Percentiles rank a stretch among this genome's conserved stretches.
phyloP scores from a whole-genome alignment of 2,329 filamentous ascomycete genomes.

The Pseudogymnoascus sp. region DNA sequence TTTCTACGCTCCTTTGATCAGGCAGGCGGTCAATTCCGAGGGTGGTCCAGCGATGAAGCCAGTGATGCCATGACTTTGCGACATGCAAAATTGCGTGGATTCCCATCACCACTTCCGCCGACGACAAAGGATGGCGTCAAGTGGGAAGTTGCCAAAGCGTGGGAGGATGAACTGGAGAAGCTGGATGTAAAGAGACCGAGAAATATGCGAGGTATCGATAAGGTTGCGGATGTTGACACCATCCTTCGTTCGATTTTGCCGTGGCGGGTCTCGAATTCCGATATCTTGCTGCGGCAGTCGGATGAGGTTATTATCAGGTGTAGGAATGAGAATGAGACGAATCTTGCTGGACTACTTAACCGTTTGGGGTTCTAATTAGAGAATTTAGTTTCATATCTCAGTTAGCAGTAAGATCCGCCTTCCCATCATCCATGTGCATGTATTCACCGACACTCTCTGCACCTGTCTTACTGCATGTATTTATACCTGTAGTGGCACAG shows the following conservation, averaged over 20 bases:
- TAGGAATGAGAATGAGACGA: not conserved
- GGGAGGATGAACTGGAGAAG: not conserved
- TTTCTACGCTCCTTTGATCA: constrained; percentile 21
- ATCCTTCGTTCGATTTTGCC: not conserved
- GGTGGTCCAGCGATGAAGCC: constrained; percentile 18
- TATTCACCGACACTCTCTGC: not conserved
- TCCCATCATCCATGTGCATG: not conserved
- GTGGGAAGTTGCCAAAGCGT: not conserved
- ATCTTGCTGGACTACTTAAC: not conserved
- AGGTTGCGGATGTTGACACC: not conserved
- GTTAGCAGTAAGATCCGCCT: not conserved
- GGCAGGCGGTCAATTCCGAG: constrained; percentile 20
- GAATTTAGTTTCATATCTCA: not conserved
- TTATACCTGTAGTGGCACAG: too few relatives aligned
- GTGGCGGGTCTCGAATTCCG: not conserved
- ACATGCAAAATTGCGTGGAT: constrained; percentile 22
- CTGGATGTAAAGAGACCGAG: not conserved
- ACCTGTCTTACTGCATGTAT: too few relatives aligned
- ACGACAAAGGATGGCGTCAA: not conserved
- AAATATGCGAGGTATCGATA: not conserved
- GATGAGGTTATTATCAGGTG: not conserved
- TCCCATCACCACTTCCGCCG: constrained; percentile 12
- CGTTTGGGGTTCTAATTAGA: not conserved
- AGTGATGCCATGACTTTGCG: constrained; percentile 17
- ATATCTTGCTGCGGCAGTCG: not conserved